phyloP scores from a whole-genome alignment of 2,329 filamentous ascomycete genomes.

The Pleurostoma richardsiae region DNA sequence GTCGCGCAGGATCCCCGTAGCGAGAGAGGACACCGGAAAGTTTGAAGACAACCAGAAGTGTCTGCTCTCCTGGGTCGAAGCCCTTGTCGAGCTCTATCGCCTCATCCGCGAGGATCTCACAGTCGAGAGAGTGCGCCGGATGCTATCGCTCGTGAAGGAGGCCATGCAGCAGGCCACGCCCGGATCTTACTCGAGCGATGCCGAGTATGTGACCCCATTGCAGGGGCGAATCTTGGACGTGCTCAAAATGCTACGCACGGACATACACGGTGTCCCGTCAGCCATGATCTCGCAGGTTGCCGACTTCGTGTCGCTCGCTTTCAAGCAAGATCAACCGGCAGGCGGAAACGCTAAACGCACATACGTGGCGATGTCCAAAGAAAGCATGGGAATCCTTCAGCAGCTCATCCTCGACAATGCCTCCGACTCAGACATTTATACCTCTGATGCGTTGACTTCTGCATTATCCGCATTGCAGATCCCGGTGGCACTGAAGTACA shows the following conservation, averaged over 20 bases:
- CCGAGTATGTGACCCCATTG: conserved; percentile 68
- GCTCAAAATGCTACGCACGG: conserved; percentile 62
- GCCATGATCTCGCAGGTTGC: conserved; percentile 66
- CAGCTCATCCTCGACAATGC: conserved; percentile 55
- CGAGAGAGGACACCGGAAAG: conserved; percentile 35
- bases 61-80: conserved; percentile 76
- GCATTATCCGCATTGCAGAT: conserved; percentile 63
- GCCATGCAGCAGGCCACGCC: conserved; percentile 67
- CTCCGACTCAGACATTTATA: conserved; percentile 62
- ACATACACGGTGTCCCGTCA: conserved; percentile 59
- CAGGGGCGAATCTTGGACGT: conserved; percentile 66
- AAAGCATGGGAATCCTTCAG: conserved; percentile 67
- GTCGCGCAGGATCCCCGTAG: conserved; percentile 58
- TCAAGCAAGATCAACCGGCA: conserved; percentile 30
- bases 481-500: conserved; percentile 76
- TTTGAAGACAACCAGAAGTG: conserved; percentile 70
- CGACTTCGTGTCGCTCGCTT: conserved; percentile 67
- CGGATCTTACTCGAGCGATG: conserved; percentile 63
- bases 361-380: conserved; percentile 85
- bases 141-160: conserved; percentile 65
- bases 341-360: conserved; percentile 56
- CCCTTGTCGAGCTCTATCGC: conserved; percentile 72
- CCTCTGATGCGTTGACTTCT: conserved; percentile 58
- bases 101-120: conserved; percentile 63
- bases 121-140: conserved; percentile 56